These are phyloP conservation scores for Brettanomyces naardenensis DNA, from an alignment of 805 yeast genomes.

Conservation along the genomic window DNA sequence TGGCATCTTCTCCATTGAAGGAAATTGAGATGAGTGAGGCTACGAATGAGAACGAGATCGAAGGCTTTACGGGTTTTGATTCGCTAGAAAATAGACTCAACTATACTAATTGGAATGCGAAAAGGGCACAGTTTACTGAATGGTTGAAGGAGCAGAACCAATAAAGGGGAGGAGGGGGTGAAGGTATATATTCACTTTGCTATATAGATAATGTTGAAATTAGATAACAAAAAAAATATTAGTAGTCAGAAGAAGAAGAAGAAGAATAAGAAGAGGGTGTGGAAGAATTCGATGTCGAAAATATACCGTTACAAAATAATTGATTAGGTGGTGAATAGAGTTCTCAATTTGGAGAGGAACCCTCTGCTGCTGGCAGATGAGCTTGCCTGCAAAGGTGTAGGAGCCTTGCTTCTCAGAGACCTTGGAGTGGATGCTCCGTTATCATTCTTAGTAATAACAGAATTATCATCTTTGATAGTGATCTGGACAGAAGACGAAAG, in stretches of 20 bases:
- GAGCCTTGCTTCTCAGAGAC: background rate
- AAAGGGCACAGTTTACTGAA: conserved; percentile 35
- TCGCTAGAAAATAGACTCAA: conserved; percentile 41
- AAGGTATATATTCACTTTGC: too few relatives aligned
- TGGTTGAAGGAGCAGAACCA: conserved; percentile 18
- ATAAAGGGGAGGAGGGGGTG: background rate
- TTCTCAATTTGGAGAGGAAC: conserved; percentile 16
- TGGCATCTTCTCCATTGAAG: conserved; percentile 27
- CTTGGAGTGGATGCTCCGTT: background rate
- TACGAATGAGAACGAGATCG: conserved; percentile 35
- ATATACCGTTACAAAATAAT: background rate
- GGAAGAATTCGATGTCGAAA: too few relatives aligned
- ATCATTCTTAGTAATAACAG: conserved; percentile 8
- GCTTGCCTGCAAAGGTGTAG: background rate
- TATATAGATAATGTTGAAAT: too few relatives aligned
- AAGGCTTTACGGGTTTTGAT: conserved; percentile 37
- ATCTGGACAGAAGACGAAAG: conserved; percentile 20
- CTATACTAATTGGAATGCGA: conserved; percentile 40
- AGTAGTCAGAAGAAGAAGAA: background rate
- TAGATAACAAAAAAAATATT: too few relatives aligned
- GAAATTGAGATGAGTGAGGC: conserved; percentile 44
- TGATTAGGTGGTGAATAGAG: conserved; percentile 3
- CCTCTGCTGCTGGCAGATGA: background rate
- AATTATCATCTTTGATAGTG: conserved; percentile 19
- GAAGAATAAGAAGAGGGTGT: background rate